phyloP scores from a whole-genome alignment of 129 eudicot species.

The Saposhnikovia divaricata region DNA sequence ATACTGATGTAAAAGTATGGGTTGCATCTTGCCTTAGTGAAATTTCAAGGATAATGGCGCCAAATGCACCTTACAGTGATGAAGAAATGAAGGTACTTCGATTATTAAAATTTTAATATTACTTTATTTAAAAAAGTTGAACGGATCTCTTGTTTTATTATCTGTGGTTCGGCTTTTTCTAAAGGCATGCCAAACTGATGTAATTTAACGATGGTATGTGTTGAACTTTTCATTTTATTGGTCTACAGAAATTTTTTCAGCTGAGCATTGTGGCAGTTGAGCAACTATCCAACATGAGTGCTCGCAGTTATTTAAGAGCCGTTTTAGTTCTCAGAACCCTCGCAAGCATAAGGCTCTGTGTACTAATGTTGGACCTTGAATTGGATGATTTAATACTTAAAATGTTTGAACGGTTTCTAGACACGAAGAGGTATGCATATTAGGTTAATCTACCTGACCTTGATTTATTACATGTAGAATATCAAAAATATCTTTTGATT shows the following conservation, averaged over 20 bases:
- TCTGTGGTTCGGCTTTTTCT: neutral
- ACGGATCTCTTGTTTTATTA: neutral
- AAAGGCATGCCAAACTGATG: neutral
- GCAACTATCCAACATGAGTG: conserved; percentile 25
- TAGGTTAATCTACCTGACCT: neutral
- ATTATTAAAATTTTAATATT: neutral
- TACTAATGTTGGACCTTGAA: conserved; percentile 39
- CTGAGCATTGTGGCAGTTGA: conserved; percentile 28
- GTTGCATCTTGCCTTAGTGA: conserved; percentile 32
- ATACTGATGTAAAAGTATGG: conserved; percentile 26
- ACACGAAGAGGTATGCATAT: conserved; percentile 22
- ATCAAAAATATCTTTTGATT: neutral
- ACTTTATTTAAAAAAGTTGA: neutral
- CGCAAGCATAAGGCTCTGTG: conserved; percentile 15
- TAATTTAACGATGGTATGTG: neutral
- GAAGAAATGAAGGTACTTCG: conserved; percentile 30
- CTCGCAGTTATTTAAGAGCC: conserved; percentile 26
- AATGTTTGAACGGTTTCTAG: conserved; percentile 33
- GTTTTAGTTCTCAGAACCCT: conserved; percentile 23
- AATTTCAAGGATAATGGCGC: conserved; percentile 33
- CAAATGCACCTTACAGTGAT: conserved; percentile 23
- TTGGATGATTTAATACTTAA: conserved; percentile 23
- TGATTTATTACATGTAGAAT: neutral
- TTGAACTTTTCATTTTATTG: neutral
- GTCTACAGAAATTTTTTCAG: conserved; percentile 35